Base-by-base conservation (phyloP, 257 asterid genomes). In the Lithospermum erythrorhizon region DNA sequence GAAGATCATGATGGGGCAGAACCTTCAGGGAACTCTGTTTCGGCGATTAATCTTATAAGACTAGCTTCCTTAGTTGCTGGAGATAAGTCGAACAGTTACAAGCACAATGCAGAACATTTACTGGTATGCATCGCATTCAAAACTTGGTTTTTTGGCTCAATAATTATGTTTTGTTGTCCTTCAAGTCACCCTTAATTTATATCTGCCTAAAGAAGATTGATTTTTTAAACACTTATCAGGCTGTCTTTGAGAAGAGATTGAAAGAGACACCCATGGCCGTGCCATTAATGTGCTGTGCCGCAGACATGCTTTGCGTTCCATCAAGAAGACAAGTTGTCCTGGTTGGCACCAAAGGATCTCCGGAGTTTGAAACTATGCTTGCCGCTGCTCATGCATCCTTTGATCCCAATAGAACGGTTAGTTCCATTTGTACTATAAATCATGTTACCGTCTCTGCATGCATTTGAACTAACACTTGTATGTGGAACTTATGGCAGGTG, bases 1-100 rank as follows among this genome's bases (percentile, higher is more conserved):
- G 98, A 91, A 81, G 96, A 91, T 65, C 88, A 88, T 10, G 98
- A 91, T 47, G 96, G 96, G 18, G 98, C 98, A 5, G 98, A 91
- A 71, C 98, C 98, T 19, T 91, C 98, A 0, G 98, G 95, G 19
- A 91, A 91, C 77, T 91, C 98, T 9, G 89, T 88, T 57, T 78
- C 98, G 0, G 84, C 74, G 9, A 79, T 88, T 64, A 91, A 91
- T 76, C 75, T 91, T 52, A 84, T 84, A 45, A 80, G 98, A 55
- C 65, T 91, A 70, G 81, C 95, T 48, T 86, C 95, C 29, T 59
- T 88, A 69, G 84, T 81, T 63, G 65, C 80, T 52, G 81, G 78
- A 2, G 55, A 27, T 19, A 67, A 70, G 62, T 78, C 95, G 0
- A 83, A 82, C 27, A 64, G 32, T 35, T 84, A 84, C 80, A 70